phyloP scores from a whole-genome alignment of 768 basidiomycete species.

The Suillus lakei region DNA sequence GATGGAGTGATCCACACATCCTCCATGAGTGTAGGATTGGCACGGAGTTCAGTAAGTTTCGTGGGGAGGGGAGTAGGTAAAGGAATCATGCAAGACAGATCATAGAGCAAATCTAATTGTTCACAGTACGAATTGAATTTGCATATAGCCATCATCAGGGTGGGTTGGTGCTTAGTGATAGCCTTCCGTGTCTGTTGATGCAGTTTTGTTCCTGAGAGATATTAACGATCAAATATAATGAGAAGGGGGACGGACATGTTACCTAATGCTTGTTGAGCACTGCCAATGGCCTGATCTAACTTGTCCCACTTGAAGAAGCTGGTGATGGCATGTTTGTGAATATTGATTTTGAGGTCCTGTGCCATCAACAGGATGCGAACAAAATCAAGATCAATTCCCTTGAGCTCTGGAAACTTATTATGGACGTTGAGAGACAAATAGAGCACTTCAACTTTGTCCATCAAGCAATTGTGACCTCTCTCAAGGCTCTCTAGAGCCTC shows the following conservation, averaged over 20 bases:
- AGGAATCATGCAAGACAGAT: slow-evolving; percentile 32
- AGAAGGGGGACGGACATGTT: not conserved
- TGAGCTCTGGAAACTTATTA: slow-evolving; percentile 38
- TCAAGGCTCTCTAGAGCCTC: slow-evolving; percentile 25
- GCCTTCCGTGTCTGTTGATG: slow-evolving; percentile 35
- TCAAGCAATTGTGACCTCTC: slow-evolving; percentile 23
- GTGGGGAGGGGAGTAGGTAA: slow-evolving; percentile 38
- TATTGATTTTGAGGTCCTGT: slow-evolving; percentile 44
- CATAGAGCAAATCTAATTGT: slow-evolving; percentile 20
- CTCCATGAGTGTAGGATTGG: slow-evolving; percentile 35
- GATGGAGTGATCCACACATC: slow-evolving; percentile 41
- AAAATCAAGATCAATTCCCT: slow-evolving; percentile 32
- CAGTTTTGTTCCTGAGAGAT: slow-evolving; percentile 29
- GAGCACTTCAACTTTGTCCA: slow-evolving; percentile 33
- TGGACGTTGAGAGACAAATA: slow-evolving; percentile 41
- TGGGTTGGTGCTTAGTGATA: slow-evolving; percentile 32
- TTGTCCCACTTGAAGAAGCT: slow-evolving; percentile 44
- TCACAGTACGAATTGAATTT: slow-evolving; percentile 38
- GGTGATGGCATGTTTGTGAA: slow-evolving; percentile 38
- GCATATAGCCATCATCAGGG: slow-evolving; percentile 23
- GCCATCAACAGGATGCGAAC: slow-evolving; percentile 38
- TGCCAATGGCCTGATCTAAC: slow-evolving; percentile 38
- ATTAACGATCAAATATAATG: not conserved
- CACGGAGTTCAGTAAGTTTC: slow-evolving; percentile 24
- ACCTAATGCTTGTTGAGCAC: slow-evolving; percentile 28